Conservation (phyloP, 179 eudicot species). For the Heliamphora pulchella region DNA sequence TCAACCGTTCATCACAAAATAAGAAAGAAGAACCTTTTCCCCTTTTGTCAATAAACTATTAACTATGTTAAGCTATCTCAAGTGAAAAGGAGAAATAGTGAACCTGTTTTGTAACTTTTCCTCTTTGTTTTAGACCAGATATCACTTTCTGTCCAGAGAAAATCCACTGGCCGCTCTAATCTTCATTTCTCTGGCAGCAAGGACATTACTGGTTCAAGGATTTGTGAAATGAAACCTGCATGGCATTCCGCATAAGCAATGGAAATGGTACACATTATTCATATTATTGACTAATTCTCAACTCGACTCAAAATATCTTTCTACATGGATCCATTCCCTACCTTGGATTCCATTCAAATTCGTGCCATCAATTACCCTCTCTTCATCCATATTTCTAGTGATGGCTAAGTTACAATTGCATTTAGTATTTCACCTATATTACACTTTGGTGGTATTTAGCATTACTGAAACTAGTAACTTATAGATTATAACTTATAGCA, state of each 20-base stretch:
- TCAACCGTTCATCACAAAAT: neutral
- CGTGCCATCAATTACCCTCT: neutral
- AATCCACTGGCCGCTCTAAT: neutral
- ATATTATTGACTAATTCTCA: neutral
- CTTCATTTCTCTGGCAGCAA: neutral
- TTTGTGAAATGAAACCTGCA: slow-evolving; percentile 87
- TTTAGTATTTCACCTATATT: too few species aligned
- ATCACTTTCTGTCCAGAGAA: neutral
- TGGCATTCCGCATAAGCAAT: neutral
- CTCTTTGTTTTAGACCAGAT: neutral
- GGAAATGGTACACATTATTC: too few species aligned
- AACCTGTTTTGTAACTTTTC: neutral
- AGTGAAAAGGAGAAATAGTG: neutral
- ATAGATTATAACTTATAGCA: too few species aligned
- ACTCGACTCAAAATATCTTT: neutral
- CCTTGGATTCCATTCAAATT: neutral
- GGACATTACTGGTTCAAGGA: slow-evolving; percentile 40
- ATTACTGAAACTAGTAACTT: too few species aligned
- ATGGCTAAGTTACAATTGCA: too few species aligned
- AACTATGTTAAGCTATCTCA: neutral
- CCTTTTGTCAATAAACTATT: neutral
- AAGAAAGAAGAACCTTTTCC: neutral
- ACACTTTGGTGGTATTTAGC: too few species aligned
- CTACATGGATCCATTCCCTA: neutral
- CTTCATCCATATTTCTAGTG: neutral